A percentile compares a stretch with the other conserved stretches of the same genome.
Conservation (phyloP, 1,284 basidiomycete genomes). For the Hemileia vastatrix region DNA sequence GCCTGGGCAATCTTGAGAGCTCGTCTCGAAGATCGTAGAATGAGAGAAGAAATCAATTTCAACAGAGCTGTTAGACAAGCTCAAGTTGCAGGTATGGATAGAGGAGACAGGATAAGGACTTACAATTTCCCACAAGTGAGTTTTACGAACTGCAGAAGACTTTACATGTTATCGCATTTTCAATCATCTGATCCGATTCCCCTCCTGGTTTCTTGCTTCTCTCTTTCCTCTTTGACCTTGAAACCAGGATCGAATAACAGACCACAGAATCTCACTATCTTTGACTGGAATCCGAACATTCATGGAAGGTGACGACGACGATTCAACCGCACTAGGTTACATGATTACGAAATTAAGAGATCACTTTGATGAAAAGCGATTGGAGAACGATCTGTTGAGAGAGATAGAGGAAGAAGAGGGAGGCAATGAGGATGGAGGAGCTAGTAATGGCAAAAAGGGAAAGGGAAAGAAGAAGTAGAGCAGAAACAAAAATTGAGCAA, state of each 20-base stretch:
- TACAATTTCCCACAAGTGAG: conserved; percentile 82
- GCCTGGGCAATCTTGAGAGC: conserved; percentile 78
- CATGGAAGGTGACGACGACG: conserved; percentile 67
- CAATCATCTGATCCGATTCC: neutral
- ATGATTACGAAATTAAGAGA: neutral
- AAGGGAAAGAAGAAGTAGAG: conserved; percentile 1
- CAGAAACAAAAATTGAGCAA: too few relatives aligned
- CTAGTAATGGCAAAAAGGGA: neutral
- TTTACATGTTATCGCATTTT: neutral
- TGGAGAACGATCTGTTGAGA: neutral
- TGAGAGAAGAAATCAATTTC: conserved; percentile 63
- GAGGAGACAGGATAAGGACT: conserved; percentile 87
- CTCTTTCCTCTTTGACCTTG: neutral
- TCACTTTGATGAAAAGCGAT: neutral
- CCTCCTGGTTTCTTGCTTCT: neutral
- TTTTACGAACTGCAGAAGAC: neutral
- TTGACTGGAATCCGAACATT: conserved; percentile 63
- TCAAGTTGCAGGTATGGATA: conserved; percentile 69
- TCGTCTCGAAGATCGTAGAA: conserved; percentile 66
- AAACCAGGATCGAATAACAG: conserved; percentile 83
- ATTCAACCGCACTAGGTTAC: too few relatives aligned
- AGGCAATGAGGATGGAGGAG: neutral
- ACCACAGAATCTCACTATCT: conserved; percentile 73
- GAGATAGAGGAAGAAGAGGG: neutral
- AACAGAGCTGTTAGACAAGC: conserved; percentile 57